phyloP scores from a whole-genome alignment of 228 moss, liverwort and hornwort genomes.

The Sphagnum fallax region DNA sequence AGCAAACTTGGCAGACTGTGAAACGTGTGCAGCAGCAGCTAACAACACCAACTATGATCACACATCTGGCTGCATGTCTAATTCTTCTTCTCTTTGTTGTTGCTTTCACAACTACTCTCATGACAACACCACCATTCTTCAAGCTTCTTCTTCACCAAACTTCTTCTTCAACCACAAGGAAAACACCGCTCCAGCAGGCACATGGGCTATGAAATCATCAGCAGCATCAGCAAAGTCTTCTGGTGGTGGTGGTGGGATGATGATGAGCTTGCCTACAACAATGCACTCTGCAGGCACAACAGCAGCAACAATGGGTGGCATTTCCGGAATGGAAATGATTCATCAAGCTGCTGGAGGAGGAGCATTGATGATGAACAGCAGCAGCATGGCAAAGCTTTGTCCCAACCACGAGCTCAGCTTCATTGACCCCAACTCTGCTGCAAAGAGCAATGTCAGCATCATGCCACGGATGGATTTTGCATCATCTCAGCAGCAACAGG shows the following conservation, averaged over 20 bases:
- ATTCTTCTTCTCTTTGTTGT: neutral
- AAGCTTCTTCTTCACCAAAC: too few species aligned
- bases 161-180: neutral
- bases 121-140: neutral
- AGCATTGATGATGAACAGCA: neutral
- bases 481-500: neutral
- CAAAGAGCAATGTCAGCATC: neutral
- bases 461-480: neutral
- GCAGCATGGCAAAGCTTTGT: neutral
- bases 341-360: too few species aligned
- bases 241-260: neutral
- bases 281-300: neutral
- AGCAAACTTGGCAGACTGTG: constrained; percentile 20
- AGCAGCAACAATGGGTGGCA: too few species aligned
- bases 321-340: neutral
- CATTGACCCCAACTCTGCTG: neutral
- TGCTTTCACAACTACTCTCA: neutral
- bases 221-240: too few species aligned
- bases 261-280: too few species aligned
- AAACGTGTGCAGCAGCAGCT: too few species aligned
- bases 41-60: too few species aligned
- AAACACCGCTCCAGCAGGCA: too few species aligned
- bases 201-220: neutral
- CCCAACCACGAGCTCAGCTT: neutral
- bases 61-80: neutral